Base-by-base conservation (phyloP, 1,284 basidiomycete species). In the Chiua sp. region DNA sequence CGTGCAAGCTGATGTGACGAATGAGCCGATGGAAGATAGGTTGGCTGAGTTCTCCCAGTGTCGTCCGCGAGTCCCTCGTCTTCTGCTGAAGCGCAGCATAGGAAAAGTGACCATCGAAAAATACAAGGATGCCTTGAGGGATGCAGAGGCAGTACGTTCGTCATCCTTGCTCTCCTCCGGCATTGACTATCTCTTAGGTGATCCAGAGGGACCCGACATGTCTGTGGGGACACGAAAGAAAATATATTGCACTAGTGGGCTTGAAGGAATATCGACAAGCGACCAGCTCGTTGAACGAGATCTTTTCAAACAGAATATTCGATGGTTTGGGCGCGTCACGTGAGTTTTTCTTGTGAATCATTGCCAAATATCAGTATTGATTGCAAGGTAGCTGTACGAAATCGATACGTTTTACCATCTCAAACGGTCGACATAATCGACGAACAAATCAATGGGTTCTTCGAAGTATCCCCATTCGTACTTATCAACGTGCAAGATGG, bases 401-500 rank as follows among this genome's bases (percentile, higher is more conserved):
- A 15, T 11, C 22, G n/a, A 52, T 33, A 57, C 44, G n/a, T 3
- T 37, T 30, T 12, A 16, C 10, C 39, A 6, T 42, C 39, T 42
- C 39, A 15, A 7, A 42, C 39, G 39, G 20, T 42, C 10, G 39
- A 42, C 20, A n/a, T 50, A 33, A 47, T 47, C 18, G 28, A 59
- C 30, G 18, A 37, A 12, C 26, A 16, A 23, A 53, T 66, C 37
- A 16, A 51, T 20, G 28, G 7, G 4, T 23, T 60, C 11, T 52
- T 50, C 30, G 42, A 62, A 10, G 22, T 11, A 28, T 57, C 60
- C n/a, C 54, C 64, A 16, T 57, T 58, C 18, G 32, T 64, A 23
- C 53, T 65, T n/a, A 65, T 68, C 46, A 7, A 58, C 7, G 55
- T 56, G 7, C 16, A 39, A 18, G 44, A 55, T 12, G 60, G 66